Conservation (phyloP, 371 early-diverging fungal species). For the Gilbertella persicaria region DNA sequence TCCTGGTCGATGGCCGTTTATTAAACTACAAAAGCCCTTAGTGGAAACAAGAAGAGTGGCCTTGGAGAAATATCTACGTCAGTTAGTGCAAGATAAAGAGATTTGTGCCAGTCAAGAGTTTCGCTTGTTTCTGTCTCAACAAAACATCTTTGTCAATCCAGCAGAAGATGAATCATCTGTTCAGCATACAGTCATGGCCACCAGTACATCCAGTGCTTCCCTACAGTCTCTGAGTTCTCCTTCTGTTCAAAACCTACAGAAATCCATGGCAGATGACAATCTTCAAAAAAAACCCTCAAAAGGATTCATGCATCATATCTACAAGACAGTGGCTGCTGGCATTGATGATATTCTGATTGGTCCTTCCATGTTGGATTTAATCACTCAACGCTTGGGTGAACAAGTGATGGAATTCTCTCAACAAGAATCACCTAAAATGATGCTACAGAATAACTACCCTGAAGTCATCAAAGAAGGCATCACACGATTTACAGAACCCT, state of each 20-base stretch:
- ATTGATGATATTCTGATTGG: slow-evolving; percentile 70
- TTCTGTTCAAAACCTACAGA: slow-evolving; percentile 29
- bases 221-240: slow-evolving; percentile 14
- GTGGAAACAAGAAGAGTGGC: slow-evolving; percentile 71
- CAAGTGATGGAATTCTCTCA: slow-evolving; percentile 62
- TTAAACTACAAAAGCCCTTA: slow-evolving; percentile 61
- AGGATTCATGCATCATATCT: slow-evolving; percentile 72
- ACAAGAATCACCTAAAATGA: slow-evolving; percentile 10
- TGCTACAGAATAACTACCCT: background rate
- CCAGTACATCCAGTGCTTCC: background rate
- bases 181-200: no score
- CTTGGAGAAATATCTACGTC: slow-evolving; percentile 75
- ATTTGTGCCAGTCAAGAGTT: slow-evolving; percentile 62
- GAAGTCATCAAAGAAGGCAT: slow-evolving; percentile 50
- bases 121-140: slow-evolving; percentile 66
- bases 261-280: slow-evolving; percentile 13
- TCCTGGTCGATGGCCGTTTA: slow-evolving; percentile 71
- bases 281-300: slow-evolving; percentile 3
- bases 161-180: slow-evolving; percentile 22
- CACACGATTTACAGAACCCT: slow-evolving; percentile 64
- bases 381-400: slow-evolving; percentile 70
- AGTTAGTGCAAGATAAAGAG: slow-evolving; percentile 50
- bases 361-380: slow-evolving; percentile 71
- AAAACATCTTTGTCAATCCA: slow-evolving; percentile 54
- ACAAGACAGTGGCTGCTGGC: slow-evolving; percentile 70